Percentiles rank a stretch among this genome's conserved stretches.
Evolutionary conservation across 2,329 filamentous ascomycete genomes (phyloP).

Genomic region (Bipolaris zeicola): DNA sequence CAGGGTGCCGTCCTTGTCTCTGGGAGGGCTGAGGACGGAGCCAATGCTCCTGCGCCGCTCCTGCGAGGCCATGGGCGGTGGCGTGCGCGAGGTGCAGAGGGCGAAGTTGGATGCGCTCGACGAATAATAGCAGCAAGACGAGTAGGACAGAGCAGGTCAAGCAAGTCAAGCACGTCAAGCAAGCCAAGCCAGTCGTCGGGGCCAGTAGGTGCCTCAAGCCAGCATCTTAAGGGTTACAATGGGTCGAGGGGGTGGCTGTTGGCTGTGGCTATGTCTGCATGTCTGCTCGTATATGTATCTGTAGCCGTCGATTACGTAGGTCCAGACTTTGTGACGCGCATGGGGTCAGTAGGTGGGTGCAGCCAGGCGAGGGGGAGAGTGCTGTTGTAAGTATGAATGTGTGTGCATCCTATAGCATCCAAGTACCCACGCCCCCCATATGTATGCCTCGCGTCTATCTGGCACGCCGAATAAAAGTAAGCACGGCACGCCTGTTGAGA

Average conservation of each 20-base stretch:
- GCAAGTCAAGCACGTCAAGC: not conserved
- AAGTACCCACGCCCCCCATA: no score
- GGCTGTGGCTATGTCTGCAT: not conserved
- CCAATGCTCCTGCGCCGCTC: conserved; percentile 33
- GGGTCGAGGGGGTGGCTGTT: not conserved
- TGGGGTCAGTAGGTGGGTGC: conserved; percentile 1
- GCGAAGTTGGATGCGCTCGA: not conserved
- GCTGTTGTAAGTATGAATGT: not conserved
- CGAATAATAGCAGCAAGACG: not conserved
- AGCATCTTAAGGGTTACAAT: conserved; percentile 13
- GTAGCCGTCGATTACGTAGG: conserved; percentile 21
- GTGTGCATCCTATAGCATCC: not conserved
- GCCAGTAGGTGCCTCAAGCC: conserved; percentile 3
- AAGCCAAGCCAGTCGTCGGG: not conserved
- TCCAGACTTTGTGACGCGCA: conserved; percentile 4
- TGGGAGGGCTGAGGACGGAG: conserved; percentile 19
- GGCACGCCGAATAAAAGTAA: not conserved
- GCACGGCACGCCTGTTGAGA: conserved; percentile 1
- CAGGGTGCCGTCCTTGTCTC: conserved; percentile 30
- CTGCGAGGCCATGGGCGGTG: conserved; percentile 27
- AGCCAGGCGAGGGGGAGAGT: not conserved
- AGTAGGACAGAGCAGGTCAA: not conserved
- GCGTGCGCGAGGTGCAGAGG: not conserved
- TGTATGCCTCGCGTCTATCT: not conserved
- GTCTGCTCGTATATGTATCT: not conserved